Evolutionary conservation across 768 basidiomycete genomes (phyloP).

Genomic region (Mycena leptocephala): DNA sequence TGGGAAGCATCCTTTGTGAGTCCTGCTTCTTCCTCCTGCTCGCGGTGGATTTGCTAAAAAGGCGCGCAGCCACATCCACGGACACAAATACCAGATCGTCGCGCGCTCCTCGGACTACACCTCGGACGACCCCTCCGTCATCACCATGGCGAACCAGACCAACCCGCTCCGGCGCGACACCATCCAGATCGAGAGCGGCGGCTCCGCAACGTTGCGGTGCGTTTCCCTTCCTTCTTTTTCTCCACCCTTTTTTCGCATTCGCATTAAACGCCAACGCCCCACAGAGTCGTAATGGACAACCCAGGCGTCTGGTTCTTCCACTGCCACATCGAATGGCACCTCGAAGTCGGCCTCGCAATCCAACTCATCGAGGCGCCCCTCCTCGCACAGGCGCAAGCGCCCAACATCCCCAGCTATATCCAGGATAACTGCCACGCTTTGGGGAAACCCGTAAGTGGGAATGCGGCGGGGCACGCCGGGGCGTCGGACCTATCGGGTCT

Average conservation of each 20-base stretch:
- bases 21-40: conserved; percentile 14
- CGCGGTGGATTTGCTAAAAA: not conserved
- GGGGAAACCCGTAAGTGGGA: conserved; percentile 77
- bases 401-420: conserved; percentile 70
- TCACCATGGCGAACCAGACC: conserved; percentile 80
- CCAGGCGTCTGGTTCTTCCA: conserved; percentile 94
- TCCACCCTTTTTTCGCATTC: not conserved
- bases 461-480: conserved; percentile 88
- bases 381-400: conserved; percentile 69
- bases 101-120: conserved; percentile 80
- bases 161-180: conserved; percentile 98
- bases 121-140: conserved; percentile 81
- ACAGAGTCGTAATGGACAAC: conserved; percentile 84
- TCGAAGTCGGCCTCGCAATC: conserved; percentile 88
- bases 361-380: conserved; percentile 90
- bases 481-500: conserved; percentile 80
- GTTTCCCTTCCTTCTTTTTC: not conserved
- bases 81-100: conserved; percentile 90
- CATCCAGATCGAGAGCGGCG: conserved; percentile 78
- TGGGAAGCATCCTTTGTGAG: conserved; percentile 90
- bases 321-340: conserved; percentile 92
- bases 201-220: conserved; percentile 78
- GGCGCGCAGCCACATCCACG: conserved; percentile 85
- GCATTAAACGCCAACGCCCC: not conserved
- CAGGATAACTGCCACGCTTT: conserved; percentile 82